These are phyloP conservation scores for Voacanga thouarsii DNA, from an alignment of 257 asterid species.

Conservation along the genomic window DNA sequence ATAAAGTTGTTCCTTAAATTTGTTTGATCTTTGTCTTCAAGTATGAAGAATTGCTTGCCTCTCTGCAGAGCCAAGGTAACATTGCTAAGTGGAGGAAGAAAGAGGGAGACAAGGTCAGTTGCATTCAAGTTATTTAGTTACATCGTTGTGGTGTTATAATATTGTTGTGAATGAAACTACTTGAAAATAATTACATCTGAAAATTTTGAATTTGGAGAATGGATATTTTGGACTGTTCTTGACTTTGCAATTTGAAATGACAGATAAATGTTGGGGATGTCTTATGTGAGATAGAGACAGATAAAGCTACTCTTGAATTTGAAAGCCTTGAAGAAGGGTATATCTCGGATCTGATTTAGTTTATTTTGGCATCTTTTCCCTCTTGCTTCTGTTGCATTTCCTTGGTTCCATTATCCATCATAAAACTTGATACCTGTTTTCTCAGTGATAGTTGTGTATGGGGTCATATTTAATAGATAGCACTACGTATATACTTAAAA, in stretches of 20 bases:
- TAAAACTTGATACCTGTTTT: background rate
- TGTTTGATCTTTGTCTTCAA: no score
- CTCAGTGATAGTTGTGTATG: background rate
- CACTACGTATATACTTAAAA: background rate
- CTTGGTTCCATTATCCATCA: background rate
- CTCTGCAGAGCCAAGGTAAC: constrained; percentile 88
- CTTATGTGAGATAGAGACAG: constrained; percentile 94
- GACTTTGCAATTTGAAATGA: constrained; percentile 26
- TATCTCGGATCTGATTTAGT: constrained; percentile 19
- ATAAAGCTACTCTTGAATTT: constrained; percentile 95
- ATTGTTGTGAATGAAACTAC: background rate
- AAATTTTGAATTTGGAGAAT: background rate
- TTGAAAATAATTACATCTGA: background rate
- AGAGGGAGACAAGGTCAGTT: constrained; percentile 97
- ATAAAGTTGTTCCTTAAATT: background rate
- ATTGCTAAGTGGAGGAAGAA: constrained; percentile 86
- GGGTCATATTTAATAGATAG: background rate
- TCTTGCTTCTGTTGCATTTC: background rate
- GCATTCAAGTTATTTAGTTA: constrained; percentile 16
- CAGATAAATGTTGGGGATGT: constrained; percentile 97
- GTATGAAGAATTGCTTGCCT: constrained; percentile 21
- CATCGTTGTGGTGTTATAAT: constrained; percentile 1
- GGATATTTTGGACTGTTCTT: constrained; percentile 11
- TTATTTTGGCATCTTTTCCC: background rate
- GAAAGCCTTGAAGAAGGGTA: constrained; percentile 99